Conservation (phyloP, 371 early-diverging fungal genomes). For the Smittium culicis region DNA sequence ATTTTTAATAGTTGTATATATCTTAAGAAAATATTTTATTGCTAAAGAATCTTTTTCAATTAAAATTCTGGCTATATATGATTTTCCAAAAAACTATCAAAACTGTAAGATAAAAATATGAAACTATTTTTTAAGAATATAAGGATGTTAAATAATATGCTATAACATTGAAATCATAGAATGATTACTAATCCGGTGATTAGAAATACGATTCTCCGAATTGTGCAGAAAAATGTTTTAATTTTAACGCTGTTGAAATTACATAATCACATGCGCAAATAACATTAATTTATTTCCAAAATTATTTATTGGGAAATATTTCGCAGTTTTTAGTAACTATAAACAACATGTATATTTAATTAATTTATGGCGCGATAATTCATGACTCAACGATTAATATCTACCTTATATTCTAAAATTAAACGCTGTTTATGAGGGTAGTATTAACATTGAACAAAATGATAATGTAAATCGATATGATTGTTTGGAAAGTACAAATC, state of each 20-base stretch:
- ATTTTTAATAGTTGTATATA: slow-evolving; percentile 5
- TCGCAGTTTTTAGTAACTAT: background rate
- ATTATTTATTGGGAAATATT: background rate
- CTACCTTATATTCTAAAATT: no score
- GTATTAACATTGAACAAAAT: no score
- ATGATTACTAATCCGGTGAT: slow-evolving; percentile 1
- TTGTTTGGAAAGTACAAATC: no score
- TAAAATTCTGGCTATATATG: slow-evolving; percentile 5
- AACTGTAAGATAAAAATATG: slow-evolving; percentile 1
- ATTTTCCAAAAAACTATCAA: background rate
- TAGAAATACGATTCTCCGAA: background rate
- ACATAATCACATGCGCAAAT: background rate
- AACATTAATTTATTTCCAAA: slow-evolving; percentile 4
- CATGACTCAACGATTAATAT: no score
- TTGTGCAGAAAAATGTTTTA: slow-evolving; percentile 8
- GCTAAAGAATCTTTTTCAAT: slow-evolving; percentile 7
- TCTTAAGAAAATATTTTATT: slow-evolving; percentile 6
- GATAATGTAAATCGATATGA: no score
- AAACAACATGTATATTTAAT: slow-evolving; percentile 9
- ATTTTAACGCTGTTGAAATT: slow-evolving; percentile 6
- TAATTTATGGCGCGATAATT: no score
- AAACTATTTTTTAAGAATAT: background rate
- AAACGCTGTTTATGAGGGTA: no score
- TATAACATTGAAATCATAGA: slow-evolving; percentile 4
- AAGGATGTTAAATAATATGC: background rate